phyloP scores from a whole-genome alignment of 257 asterid species.

The Salvia hispanica region DNA sequence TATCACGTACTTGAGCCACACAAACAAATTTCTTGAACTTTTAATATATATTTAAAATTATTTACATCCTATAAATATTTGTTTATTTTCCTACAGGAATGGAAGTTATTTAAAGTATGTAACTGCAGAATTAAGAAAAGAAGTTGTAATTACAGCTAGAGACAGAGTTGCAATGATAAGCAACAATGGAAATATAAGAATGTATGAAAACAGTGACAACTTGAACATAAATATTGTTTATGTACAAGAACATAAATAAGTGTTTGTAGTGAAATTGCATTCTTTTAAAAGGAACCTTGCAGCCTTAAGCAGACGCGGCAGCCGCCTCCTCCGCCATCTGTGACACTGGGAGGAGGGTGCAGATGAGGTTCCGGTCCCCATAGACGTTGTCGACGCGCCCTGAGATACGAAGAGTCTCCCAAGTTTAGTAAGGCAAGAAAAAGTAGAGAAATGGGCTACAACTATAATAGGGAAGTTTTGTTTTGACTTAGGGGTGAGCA shows the following conservation, averaged over 20 bases:
- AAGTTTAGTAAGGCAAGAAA: not conserved
- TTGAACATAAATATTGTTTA: slow-evolving; percentile 37
- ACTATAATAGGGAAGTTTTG: not conserved
- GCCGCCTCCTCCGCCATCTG: slow-evolving; percentile 84
- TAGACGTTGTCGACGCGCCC: slow-evolving; percentile 97
- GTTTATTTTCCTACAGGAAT: not conserved
- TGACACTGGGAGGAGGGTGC: slow-evolving; percentile 92
- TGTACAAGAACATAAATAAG: slow-evolving; percentile 54
- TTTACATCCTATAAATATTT: not conserved
- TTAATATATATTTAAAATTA: not conserved
- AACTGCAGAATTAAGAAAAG: slow-evolving; percentile 7
- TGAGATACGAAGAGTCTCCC: slow-evolving; percentile 20
- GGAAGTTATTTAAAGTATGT: too few relatives aligned
- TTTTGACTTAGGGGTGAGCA: too few relatives aligned
- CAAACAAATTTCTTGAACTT: too few relatives aligned
- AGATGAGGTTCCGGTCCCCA: slow-evolving; percentile 96
- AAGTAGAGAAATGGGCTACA: not conserved
- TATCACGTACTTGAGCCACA: too few relatives aligned
- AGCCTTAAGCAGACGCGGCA: slow-evolving; percentile 75
- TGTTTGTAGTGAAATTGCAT: slow-evolving; percentile 26
- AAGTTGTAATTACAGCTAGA: slow-evolving; percentile 29
- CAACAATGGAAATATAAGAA: slow-evolving; percentile 39
- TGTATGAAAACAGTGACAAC: slow-evolving; percentile 38
- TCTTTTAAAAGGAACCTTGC: slow-evolving; percentile 17
- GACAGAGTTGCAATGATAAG: slow-evolving; percentile 44